Evolutionary conservation across 805 yeast species (phyloP).

Genomic region (Saccharomycopsis malanga): DNA sequence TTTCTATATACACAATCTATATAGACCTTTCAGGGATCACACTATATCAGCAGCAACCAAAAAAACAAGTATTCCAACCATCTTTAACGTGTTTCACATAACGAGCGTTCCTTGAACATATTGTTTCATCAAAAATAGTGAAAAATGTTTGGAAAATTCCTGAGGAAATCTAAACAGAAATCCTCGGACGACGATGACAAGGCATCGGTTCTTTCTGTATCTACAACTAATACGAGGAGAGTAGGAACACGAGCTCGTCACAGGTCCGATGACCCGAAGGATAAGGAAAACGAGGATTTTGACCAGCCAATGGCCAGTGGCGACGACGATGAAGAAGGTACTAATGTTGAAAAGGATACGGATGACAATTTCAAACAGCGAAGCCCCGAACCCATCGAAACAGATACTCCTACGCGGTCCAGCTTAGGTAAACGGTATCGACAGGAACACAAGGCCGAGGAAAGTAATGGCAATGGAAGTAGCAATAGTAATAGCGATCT

Average conservation of each 20-base stretch:
- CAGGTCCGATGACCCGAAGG: neutral
- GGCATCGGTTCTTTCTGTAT: neutral
- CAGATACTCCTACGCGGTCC: neutral
- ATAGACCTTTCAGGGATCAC: too few relatives aligned
- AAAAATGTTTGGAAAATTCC: conserved; percentile 12
- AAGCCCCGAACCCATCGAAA: neutral
- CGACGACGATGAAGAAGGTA: neutral
- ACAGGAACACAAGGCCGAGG: neutral
- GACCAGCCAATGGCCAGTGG: neutral
- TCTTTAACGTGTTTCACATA: too few relatives aligned
- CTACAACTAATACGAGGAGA: neutral
- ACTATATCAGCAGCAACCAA: too few relatives aligned
- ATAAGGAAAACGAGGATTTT: neutral
- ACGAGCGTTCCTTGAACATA: too few relatives aligned
- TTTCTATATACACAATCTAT: too few relatives aligned
- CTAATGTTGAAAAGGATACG: neutral
- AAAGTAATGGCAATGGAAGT: neutral
- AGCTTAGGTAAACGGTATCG: neutral
- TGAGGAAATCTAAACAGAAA: conserved; percentile 12
- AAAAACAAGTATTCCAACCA: too few relatives aligned
- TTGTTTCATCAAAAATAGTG: too few relatives aligned
- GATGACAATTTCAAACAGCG: neutral
- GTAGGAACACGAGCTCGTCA: neutral
- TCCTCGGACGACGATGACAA: neutral
- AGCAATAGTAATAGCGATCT: neutral